phyloP scores from a whole-genome alignment of 768 basidiomycete genomes.

The Trametes gibbosa region DNA sequence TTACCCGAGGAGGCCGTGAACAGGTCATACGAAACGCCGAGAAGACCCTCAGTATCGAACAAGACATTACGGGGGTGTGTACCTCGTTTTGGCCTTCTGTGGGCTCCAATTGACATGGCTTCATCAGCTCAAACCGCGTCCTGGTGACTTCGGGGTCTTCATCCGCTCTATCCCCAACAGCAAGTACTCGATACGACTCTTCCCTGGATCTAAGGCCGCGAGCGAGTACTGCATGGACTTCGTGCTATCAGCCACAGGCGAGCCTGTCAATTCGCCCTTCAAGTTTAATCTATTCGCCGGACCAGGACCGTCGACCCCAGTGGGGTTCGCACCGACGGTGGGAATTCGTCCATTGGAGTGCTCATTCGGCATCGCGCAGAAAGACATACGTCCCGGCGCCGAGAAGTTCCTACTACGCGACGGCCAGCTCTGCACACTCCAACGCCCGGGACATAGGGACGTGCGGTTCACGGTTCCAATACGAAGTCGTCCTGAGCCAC shows the following conservation, averaged over 20 bases:
- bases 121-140: background rate
- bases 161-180: background rate
- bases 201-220: background rate
- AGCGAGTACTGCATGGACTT: constrained; percentile 2
- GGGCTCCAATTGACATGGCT: background rate
- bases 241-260: background rate
- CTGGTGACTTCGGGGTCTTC: background rate
- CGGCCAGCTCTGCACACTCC: background rate
- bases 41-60: background rate
- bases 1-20: background rate
- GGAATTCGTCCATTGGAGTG: background rate
- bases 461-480: background rate
- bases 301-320: background rate
- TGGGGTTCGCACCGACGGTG: background rate
- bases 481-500: background rate
- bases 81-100: background rate
- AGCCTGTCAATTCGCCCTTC: background rate
- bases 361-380: background rate
- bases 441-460: background rate
- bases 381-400: background rate
- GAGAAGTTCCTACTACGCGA: background rate
- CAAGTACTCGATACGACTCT: background rate
- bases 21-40: background rate
- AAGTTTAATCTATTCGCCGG: background rate
- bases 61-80: background rate